Base-by-base conservation (phyloP, 768 basidiomycete genomes). In the Kockovaella imperatae region DNA sequence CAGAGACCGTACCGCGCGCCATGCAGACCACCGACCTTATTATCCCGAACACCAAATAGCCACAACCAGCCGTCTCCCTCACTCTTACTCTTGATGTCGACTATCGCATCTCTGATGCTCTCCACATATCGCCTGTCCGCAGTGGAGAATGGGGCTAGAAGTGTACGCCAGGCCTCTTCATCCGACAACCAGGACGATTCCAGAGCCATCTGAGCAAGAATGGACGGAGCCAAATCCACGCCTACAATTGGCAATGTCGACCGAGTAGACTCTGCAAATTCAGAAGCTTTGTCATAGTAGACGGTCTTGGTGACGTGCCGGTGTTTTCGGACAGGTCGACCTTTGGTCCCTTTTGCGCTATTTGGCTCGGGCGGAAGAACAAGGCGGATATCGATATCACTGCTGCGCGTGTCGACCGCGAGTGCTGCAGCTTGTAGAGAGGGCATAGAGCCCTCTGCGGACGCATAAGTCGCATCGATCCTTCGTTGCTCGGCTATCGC, bases 401-500 rank as follows among this genome's bases (percentile, higher is more conserved):
- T 21, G 35, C 10, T 54, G 50, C 42, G 57, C 60, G 5, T 20
- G 36, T 11, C 17, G 17, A 54, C 56, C 5, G 53, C 44, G 35
- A 60, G 32, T 0, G 59, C 50, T 0, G 59, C 54, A 7, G 61
- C 57, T 45, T 63, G 56, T 23, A 52, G 44, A 13, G 56, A 54
- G 1, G 58, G 56, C 10, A 58, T 56, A 1, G 60, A 50, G 2
- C 49, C 56, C 46, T 68, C 66, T 8, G 52, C 59, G 0, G 55
- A 54, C 26, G 66, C 66, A 36, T 68, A 64, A 1, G 56, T 50
- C 1, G 62, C 55, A 43, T 70, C 69, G 20, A 70, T 60, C 3
- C 64, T 52, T 4, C 67, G 52, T 46, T 70, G 69, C 23, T 70
- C 69, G 7, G 51, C 42, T 4, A 70, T 60, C 1, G 57, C 60